Conservation (phyloP, 1,284 basidiomycete species). For the Trametes pubescens region DNA sequence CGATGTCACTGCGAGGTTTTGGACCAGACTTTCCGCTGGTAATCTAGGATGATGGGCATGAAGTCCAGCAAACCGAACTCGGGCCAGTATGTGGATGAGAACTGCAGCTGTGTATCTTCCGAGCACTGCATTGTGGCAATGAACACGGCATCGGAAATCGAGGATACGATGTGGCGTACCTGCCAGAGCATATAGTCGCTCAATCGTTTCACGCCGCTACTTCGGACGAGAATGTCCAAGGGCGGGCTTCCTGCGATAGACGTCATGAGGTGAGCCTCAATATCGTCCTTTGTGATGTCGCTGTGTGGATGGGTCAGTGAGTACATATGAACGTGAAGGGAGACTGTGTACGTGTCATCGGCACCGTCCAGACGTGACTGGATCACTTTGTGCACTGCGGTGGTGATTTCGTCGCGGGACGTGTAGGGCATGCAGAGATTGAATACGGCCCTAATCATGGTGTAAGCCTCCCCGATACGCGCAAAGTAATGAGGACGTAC, state of each 20-base stretch:
- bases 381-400: slow-evolving; percentile 72
- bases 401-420: slow-evolving; percentile 91
- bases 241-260: slow-evolving; percentile 76
- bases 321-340: neutral
- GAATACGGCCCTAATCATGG: slow-evolving; percentile 75
- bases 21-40: slow-evolving; percentile 80
- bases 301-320: slow-evolving; percentile 31
- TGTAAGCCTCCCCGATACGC: neutral
- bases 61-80: slow-evolving; percentile 92
- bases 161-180: slow-evolving; percentile 51
- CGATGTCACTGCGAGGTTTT: slow-evolving; percentile 1
- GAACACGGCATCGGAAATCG: neutral
- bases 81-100: slow-evolving; percentile 93
- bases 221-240: slow-evolving; percentile 91
- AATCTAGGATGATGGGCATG: slow-evolving; percentile 85
- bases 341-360: slow-evolving; percentile 9
- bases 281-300: slow-evolving; percentile 70
- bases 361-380: slow-evolving; percentile 43
- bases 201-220: slow-evolving; percentile 90
- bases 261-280: slow-evolving; percentile 75
- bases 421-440: slow-evolving; percentile 97
- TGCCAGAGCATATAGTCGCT: slow-evolving; percentile 97
- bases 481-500: slow-evolving; percentile 49
- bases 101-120: slow-evolving; percentile 91
- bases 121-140: slow-evolving; percentile 61